Conservation (phyloP, 768 basidiomycete species). For the Podaxis pistillaris region DNA sequence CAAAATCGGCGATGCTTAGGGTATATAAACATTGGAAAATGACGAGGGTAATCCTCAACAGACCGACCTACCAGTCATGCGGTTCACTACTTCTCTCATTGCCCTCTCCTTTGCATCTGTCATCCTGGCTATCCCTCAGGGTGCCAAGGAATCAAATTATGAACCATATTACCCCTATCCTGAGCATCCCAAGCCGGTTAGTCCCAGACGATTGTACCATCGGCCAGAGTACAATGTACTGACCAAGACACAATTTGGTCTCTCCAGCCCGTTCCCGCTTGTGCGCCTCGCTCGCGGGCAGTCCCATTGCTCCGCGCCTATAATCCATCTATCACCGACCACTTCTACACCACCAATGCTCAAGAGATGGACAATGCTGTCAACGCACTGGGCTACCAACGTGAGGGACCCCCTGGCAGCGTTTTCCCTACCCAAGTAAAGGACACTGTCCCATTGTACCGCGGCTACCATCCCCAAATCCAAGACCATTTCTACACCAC, state of each 20-base stretch:
- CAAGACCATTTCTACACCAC: constrained; percentile 17
- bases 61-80: not conserved
- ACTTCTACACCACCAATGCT: constrained; percentile 15
- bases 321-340: not conserved
- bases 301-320: constrained; percentile 2
- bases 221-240: not conserved
- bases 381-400: constrained; percentile 1
- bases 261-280: not conserved
- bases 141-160: not conserved
- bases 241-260: not conserved
- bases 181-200: not conserved
- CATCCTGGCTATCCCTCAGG: not conserved
- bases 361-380: constrained; percentile 5
- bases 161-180: not conserved
- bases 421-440: constrained; percentile 10
- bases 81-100: not conserved
- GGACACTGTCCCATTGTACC: constrained; percentile 12
- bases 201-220: not conserved
- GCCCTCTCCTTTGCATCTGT: not conserved
- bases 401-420: constrained; percentile 8
- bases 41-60: not conserved
- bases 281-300: not conserved
- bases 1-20: not conserved
- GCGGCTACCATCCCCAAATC: not conserved
- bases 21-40: not conserved